Evolutionary conservation across 208 protist genomes (phyloP), one percentile per base, ranked within the genome.

Genomic region (Trypanosoma platydactyli): DNA sequence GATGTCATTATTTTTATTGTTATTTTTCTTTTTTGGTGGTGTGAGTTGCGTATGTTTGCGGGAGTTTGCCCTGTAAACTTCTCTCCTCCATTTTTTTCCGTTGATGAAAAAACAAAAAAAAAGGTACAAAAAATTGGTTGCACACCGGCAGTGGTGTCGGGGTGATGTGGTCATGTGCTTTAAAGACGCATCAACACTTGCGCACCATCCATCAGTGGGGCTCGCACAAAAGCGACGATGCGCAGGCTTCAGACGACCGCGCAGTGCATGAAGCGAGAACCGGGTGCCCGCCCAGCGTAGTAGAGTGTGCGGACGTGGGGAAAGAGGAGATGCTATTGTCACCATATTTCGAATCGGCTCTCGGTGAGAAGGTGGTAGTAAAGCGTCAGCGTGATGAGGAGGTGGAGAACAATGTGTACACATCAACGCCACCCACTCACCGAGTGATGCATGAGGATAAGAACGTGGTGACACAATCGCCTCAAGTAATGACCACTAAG

Each of bases 121-220:
- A 48, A 48, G 52, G 7, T 51, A 44, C 9, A 38, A 65, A 52
- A 64, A 22, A 53, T 57, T 15, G 15, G 20, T 7, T 12, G 38
- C 40, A 16, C 55, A 22, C 20, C 6, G 15, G 20, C 20, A 25
- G 20, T 57, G 22, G 15, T 30, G 52, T 60, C 15, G 22, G 33
- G 16, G 49, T 45, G 27, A 64, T 64, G 59, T 64, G 48, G 45
- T 20, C 45, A 27, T 35, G 29, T 25, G 48, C 59, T 27, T 29
- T 64, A 22, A 64, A 45, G 35, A 9, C 33, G 22, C 48, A 64
- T 33, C 29, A 64, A 20, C 3, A 53, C 30, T 24, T 64, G 46
- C 59, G 59, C 30, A 64, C 59, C 25, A 56, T 64, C 5, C 48
- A 22, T 6, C 35, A 20, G n/a, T 64, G 9, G 59, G 35, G 15